Evolutionary conservation across 495 filamentous ascomycete species (phyloP), one percentile per base, ranked within the genome.

Genomic region (Trichoderma erinaceum): DNA sequence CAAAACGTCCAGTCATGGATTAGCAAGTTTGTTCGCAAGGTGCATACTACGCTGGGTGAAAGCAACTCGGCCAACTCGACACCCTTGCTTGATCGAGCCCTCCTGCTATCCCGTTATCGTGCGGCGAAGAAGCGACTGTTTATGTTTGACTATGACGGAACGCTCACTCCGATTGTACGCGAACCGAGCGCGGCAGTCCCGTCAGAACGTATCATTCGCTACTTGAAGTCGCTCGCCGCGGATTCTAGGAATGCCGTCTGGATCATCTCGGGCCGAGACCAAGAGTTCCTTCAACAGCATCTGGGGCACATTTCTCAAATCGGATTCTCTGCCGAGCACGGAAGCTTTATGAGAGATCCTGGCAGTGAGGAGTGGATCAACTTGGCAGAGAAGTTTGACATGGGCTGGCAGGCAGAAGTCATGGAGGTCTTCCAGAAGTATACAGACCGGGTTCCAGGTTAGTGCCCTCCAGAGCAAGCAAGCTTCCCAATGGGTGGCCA

Each of bases 71-170:
- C 85, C n/a, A 83, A 87, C 64, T 85, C 88, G 18, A 97, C 92
- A 4, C 93, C 93, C 0, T 82, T 89, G 1, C 85, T 97, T 21
- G 92, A 97, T 77, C 85, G 86, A 25, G 79, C 86, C 18, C 79
- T 84, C 71, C 75, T 97, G 67, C 77, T 94, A 50, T 83, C 80
- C 65, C 87, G 87, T 69, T 97, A 96, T 74, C 85, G 86, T 69
- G 80, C 84, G 61, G 85, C 91, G 21, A 78, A 77, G 52, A 89
- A 88, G 77, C 87, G 94, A 41, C 80, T 99, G 2, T 96, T 98
- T 78, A 92, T 99, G 89, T 97, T 97, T 72, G 95, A 99, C 80
- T 99, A 98, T 73, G 95, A 99, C 76, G 95, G 95, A 63, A 99
- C 95, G 0, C 86, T 99, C n/a, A 97, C 96, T 0, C 92, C 92